Conservation (phyloP, 441 rosid species). For the Mallotus japonicus region DNA sequence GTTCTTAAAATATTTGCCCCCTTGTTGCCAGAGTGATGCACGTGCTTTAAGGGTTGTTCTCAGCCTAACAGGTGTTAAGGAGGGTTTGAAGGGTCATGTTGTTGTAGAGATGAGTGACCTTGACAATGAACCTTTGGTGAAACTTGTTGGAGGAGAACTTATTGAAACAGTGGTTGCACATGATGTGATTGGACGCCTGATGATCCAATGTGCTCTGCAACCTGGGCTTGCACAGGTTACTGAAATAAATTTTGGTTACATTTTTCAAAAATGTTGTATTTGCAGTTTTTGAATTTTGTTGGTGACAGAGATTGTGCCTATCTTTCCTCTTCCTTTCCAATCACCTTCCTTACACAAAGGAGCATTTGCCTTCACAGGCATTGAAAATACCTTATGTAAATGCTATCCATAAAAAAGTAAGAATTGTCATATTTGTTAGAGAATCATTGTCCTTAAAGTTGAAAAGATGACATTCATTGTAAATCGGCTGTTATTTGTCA, state of each 20-base stretch:
- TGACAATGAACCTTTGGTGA: constrained; percentile 92
- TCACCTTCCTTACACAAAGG: background rate
- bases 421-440: background rate
- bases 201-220: constrained; percentile 93
- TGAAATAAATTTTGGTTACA: constrained; percentile 13
- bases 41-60: constrained; percentile 91
- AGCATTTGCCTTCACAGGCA: background rate
- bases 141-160: constrained; percentile 95
- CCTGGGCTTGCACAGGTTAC: constrained; percentile 93
- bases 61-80: constrained; percentile 84
- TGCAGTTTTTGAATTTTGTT: background rate
- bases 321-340: background rate
- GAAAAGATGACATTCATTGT: background rate
- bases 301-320: background rate
- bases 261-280: background rate
- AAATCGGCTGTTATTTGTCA: background rate
- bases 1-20: constrained; percentile 19
- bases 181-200: constrained; percentile 92
- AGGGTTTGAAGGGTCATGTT: constrained; percentile 83
- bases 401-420: background rate
- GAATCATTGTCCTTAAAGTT: background rate
- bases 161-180: constrained; percentile 94
- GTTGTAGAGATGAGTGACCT: constrained; percentile 96
- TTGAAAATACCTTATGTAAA: background rate
- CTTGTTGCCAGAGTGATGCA: constrained; percentile 73